Evolutionary conservation across 1,284 basidiomycete species (phyloP).

Genomic region (Fomes fomentarius): DNA sequence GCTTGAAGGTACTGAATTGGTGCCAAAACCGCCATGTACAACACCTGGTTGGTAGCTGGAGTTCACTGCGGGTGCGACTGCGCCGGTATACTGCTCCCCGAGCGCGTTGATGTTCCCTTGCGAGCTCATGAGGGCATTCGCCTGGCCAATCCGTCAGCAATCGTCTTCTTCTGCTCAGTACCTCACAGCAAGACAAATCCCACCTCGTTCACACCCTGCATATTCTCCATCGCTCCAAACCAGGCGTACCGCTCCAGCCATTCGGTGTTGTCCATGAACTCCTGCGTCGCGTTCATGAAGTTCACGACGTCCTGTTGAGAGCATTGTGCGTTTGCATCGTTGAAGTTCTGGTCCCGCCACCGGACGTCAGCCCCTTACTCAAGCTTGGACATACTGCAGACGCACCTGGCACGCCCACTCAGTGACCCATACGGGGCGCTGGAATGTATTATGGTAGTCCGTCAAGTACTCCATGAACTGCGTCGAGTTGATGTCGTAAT

Average conservation of each 20-base stretch:
- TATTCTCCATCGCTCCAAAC: slow-evolving; percentile 45
- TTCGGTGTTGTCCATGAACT: slow-evolving; percentile 43
- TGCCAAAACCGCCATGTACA: slow-evolving; percentile 26
- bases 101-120: slow-evolving; percentile 35
- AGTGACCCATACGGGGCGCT: slow-evolving; percentile 47
- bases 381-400: neutral
- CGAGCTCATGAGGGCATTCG: slow-evolving; percentile 35
- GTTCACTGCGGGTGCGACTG: slow-evolving; percentile 25
- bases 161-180: neutral
- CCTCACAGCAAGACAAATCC: neutral
- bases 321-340: slow-evolving; percentile 36
- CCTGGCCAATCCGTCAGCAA: slow-evolving; percentile 23
- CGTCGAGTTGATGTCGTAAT: slow-evolving; percentile 44
- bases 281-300: slow-evolving; percentile 45
- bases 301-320: slow-evolving; percentile 38
- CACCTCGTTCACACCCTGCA: slow-evolving; percentile 37
- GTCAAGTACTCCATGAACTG: slow-evolving; percentile 42
- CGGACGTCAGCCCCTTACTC: neutral
- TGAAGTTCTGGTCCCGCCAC: slow-evolving; percentile 36
- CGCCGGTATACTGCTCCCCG: slow-evolving; percentile 39
- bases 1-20: neutral
- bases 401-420: slow-evolving; percentile 43
- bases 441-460: slow-evolving; percentile 44
- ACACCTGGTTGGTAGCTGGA: slow-evolving; percentile 27
- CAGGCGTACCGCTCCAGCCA: slow-evolving; percentile 52